A percentile compares a stretch with the other conserved stretches of the same genome.
phyloP scores from a whole-genome alignment of 129 eudicot genomes.

The Flaveria sonorensis region DNA sequence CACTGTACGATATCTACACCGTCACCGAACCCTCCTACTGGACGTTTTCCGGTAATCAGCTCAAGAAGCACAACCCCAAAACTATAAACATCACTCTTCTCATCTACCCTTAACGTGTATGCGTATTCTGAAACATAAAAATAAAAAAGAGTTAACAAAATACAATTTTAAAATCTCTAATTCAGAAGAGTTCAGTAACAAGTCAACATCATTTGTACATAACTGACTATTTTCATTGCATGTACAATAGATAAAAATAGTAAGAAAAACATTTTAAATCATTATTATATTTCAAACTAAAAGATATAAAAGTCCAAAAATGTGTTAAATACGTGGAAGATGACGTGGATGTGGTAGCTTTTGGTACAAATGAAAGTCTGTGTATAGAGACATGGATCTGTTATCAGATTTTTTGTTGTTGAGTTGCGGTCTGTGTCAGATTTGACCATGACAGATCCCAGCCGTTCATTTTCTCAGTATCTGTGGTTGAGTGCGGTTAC shows the following conservation, averaged over 20 bases:
- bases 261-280: background rate
- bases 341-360: constrained; percentile 41
- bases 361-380: constrained; percentile 34
- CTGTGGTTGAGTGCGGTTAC: constrained; percentile 39
- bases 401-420: constrained; percentile 43
- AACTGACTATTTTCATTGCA: background rate
- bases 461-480: constrained; percentile 24
- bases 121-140: constrained; percentile 65
- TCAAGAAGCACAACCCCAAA: constrained; percentile 89
- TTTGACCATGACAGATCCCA: constrained; percentile 34
- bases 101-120: constrained; percentile 79
- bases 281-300: constrained; percentile 1
- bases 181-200: background rate
- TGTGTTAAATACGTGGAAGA: constrained; percentile 30
- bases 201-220: background rate
- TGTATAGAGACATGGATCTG: constrained; percentile 36
- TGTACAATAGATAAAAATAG: background rate
- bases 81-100: constrained; percentile 93
- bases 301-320: background rate
- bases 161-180: background rate
- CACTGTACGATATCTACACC: constrained; percentile 95
- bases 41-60: constrained; percentile 70
- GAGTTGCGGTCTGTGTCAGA: constrained; percentile 40
- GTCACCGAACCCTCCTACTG: constrained; percentile 90
- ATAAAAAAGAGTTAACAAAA: background rate